Percentiles rank a stretch among this genome's conserved stretches.
Conservation (phyloP, 805 yeast species). For the Suhomyces vadensis region DNA sequence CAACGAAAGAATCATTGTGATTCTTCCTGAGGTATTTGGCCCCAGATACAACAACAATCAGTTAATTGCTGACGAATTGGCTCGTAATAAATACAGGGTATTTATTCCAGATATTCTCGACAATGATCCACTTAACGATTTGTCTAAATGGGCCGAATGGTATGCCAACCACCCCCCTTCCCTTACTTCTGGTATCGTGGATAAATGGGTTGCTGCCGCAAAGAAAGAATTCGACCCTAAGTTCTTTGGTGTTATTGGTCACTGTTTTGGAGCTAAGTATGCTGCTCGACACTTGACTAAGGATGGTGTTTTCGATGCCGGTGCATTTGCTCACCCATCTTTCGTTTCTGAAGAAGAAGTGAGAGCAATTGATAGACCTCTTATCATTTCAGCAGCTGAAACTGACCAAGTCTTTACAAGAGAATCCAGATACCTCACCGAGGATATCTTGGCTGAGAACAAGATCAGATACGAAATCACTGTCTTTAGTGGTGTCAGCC, state of each 20-base stretch:
- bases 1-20: conserved; percentile 25
- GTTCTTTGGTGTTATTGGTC: conserved; percentile 20
- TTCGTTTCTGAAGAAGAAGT: conserved; percentile 67
- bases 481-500: conserved; percentile 61
- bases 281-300: conserved; percentile 32
- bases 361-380: conserved; percentile 55
- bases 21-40: conserved; percentile 32
- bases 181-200: conserved; percentile 14
- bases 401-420: conserved; percentile 60
- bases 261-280: conserved; percentile 26
- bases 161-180: conserved; percentile 13
- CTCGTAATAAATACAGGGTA: conserved; percentile 22
- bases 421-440: conserved; percentile 65
- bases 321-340: conserved; percentile 85
- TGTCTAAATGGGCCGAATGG: conserved; percentile 7
- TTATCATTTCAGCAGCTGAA: conserved; percentile 76
- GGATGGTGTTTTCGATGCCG: conserved; percentile 50
- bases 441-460: conserved; percentile 51
- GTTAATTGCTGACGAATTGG: conserved; percentile 31
- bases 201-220: conserved; percentile 8
- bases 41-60: conserved; percentile 27
- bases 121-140: conserved; percentile 20
- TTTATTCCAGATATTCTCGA: conserved; percentile 33
- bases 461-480: conserved; percentile 60
- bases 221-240: conserved; percentile 7